These are phyloP conservation scores for Taphrina flavorubra DNA, from an alignment of 1,139 yeast species.

Conservation along the genomic window DNA sequence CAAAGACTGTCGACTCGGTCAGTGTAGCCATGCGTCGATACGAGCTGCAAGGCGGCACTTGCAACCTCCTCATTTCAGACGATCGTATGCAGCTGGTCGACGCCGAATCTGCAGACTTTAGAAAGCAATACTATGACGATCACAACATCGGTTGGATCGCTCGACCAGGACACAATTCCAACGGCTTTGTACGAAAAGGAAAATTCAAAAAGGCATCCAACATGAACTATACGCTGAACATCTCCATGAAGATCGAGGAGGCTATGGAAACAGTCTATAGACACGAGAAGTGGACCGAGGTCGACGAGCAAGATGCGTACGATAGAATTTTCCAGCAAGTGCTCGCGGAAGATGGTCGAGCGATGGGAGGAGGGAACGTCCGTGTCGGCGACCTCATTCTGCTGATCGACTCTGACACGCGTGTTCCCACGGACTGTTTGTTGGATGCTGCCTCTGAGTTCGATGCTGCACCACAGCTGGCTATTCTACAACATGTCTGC, in stretches of 20 bases:
- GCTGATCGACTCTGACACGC: conserved; percentile 45
- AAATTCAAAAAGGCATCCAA: conserved; percentile 40
- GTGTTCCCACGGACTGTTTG: conserved; percentile 44
- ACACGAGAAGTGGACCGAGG: conserved; percentile 43
- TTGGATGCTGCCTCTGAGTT: conserved; percentile 45
- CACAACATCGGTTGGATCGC: conserved; percentile 44
- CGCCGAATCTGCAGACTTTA: conserved; percentile 18
- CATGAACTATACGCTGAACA: conserved; percentile 37
- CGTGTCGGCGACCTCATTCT: conserved; percentile 44
- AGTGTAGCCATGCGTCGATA: conserved; percentile 37
- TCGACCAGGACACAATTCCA: conserved; percentile 44
- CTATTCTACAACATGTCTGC: conserved; percentile 44
- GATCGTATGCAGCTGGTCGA: conserved; percentile 42
- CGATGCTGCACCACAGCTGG: conserved; percentile 43
- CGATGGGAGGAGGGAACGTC: conserved; percentile 44
- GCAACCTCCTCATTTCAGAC: conserved; percentile 40
- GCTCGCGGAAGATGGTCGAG: conserved; percentile 37
- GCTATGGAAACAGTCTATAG: conserved; percentile 42
- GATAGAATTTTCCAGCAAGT: conserved; percentile 14
- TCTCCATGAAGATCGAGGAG: conserved; percentile 43
- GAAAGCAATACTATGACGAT: conserved; percentile 43
- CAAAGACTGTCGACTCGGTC: conserved; percentile 40
- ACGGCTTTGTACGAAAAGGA: conserved; percentile 39
- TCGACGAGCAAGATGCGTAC: conserved; percentile 31
- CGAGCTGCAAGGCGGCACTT: conserved; percentile 43